A percentile compares a stretch with the other conserved stretches of the same genome.
Evolutionary conservation across 768 basidiomycete genomes (phyloP).

Genomic region (Chlorophyllum brunneum): DNA sequence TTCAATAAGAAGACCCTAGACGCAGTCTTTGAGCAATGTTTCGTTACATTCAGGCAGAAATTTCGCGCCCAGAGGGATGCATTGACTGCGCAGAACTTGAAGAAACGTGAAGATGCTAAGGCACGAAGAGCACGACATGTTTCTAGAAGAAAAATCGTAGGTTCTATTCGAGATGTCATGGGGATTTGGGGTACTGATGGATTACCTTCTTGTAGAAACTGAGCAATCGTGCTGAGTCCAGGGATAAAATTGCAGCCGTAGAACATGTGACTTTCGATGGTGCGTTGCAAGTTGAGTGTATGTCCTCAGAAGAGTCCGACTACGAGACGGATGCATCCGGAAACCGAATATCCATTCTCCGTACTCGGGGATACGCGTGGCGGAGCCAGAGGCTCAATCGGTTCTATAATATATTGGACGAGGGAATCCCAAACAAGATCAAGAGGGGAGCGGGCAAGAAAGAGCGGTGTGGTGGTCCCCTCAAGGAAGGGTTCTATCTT

Average conservation of each 20-base stretch:
- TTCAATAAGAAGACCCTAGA: constrained; percentile 62
- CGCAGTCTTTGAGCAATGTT: constrained; percentile 65
- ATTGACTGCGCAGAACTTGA: constrained; percentile 35
- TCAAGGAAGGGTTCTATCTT: constrained; percentile 52
- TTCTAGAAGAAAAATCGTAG: constrained; percentile 59
- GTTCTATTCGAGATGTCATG: constrained; percentile 21
- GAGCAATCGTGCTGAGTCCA: constrained; percentile 54
- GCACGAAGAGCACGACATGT: constrained; percentile 57
- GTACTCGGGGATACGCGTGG: constrained; percentile 61
- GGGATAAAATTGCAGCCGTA: constrained; percentile 49
- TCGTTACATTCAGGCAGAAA: constrained; percentile 64
- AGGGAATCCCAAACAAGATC: constrained; percentile 47
- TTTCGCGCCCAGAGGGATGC: constrained; percentile 58
- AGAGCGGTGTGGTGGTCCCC: constrained; percentile 48
- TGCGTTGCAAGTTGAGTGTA: constrained; percentile 69
- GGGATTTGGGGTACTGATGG: constrained; percentile 12
- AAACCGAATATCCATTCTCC: constrained; percentile 27
- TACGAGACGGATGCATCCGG: constrained; percentile 32
- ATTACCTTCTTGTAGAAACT: constrained; percentile 52
- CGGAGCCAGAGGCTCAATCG: constrained; percentile 59
- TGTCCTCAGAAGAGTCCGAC: constrained; percentile 79
- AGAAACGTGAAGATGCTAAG: constrained; percentile 57
- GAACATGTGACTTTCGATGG: constrained; percentile 66
- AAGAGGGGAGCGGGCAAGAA: constrained; percentile 57
- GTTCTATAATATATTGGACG: constrained; percentile 61